Conservation (phyloP, 1,284 basidiomycete species). For the Puccinia hordei region DNA sequence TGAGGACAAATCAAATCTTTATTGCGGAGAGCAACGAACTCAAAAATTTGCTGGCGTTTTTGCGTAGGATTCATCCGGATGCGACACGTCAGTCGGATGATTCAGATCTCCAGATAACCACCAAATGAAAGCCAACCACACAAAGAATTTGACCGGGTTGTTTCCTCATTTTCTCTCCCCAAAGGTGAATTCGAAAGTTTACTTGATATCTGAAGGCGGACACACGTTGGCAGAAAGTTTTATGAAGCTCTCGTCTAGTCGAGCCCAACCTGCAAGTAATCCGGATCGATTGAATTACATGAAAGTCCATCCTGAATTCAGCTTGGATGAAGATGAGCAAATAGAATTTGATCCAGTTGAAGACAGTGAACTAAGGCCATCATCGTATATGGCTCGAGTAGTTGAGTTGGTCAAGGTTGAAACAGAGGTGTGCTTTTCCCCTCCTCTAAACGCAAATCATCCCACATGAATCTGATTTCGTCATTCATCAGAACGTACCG, state of each 20-base stretch:
- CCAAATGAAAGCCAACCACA: not conserved
- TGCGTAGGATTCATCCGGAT: slow-evolving; percentile 9
- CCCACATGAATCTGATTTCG: too few relatives aligned
- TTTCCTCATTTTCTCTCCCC: not conserved
- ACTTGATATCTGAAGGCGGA: slow-evolving; percentile 27
- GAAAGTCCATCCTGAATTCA: slow-evolving; percentile 33
- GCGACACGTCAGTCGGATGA: slow-evolving; percentile 29
- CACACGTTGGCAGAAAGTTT: slow-evolving; percentile 32
- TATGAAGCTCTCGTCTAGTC: slow-evolving; percentile 25
- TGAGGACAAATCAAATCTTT: not conserved
- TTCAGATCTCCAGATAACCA: slow-evolving; percentile 1
- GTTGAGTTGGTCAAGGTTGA: slow-evolving; percentile 23
- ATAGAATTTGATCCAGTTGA: slow-evolving; percentile 40
- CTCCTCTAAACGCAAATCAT: not conserved
- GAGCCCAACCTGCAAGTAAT: not conserved
- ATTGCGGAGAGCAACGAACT: not conserved
- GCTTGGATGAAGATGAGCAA: slow-evolving; percentile 38
- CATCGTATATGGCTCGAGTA: slow-evolving; percentile 26
- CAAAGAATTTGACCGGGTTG: slow-evolving; percentile 5
- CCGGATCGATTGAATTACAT: slow-evolving; percentile 9
- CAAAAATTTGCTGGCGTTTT: not conserved
- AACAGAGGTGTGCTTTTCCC: not conserved
- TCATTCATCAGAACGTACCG: slow-evolving; percentile 8
- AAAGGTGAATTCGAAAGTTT: slow-evolving; percentile 41
- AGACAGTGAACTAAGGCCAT: slow-evolving; percentile 28